Conservation (phyloP, 2,329 filamentous ascomycete genomes). For the Microcera coccophila region DNA sequence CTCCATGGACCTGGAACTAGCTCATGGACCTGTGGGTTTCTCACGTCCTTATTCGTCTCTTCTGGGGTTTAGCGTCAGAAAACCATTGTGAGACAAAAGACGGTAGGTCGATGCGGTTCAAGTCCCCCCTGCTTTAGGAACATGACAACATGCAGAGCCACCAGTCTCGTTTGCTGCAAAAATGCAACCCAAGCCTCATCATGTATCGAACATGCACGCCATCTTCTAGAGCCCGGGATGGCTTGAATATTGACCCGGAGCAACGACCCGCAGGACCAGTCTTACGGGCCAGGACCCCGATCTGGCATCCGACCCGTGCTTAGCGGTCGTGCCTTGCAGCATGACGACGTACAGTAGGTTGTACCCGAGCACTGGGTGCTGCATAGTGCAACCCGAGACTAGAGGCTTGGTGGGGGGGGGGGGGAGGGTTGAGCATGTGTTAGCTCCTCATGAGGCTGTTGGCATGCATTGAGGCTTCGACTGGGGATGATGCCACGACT, state of each 20-base stretch:
- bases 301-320: not conserved
- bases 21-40: no score
- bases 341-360: not conserved
- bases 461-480: not conserved
- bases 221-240: no score
- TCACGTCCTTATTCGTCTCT: no score
- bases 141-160: not conserved
- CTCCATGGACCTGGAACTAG: no score
- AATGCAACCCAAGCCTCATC: not conserved
- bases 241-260: no score
- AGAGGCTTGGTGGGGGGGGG: not conserved
- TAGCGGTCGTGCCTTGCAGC: constrained; percentile 2
- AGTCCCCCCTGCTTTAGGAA: not conserved
- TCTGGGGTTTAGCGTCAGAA: no score
- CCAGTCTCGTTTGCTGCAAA: not conserved
- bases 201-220: no score
- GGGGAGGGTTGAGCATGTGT: not conserved
- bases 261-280: not conserved
- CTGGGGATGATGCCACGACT: not conserved
- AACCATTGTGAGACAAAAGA: no score
- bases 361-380: not conserved
- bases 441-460: not conserved
- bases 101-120: not conserved
- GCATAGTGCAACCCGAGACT: not conserved
- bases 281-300: not conserved